Evolutionary conservation across 2,329 filamentous ascomycete genomes (phyloP), one percentile per base, ranked within the genome.

Genomic region (Diaporthe capsici): DNA sequence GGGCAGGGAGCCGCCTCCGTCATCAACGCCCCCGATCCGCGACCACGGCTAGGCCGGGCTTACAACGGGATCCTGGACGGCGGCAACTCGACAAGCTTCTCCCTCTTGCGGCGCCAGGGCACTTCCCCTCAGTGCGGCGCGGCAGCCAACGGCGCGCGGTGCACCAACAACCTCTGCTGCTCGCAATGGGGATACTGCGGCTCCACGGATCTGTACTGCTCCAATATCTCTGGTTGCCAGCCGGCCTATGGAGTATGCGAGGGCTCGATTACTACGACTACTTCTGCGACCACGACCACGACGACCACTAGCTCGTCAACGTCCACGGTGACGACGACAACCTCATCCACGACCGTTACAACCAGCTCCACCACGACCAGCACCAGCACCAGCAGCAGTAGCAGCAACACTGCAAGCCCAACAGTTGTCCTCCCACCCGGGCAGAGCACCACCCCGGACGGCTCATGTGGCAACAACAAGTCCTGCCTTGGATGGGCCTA

Each of bases 401-500:
- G 55, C 12, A 72, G 31, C 57, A 37, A 15, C n/a, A 63, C 60
- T 4, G 57, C 57, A n/a, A 71, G 67, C 37, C 47, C 67, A 9
- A 72, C 73, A 15, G 44, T 58, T 15, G 34, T 49, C 42, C 25
- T 75, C 6, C 73, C 73, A 31, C 68, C 73, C 0, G 73, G 68
- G 6, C 68, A 72, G 68, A 75, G 17, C 13, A n/a, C 55, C 17
- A 75, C 67, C 13, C 47, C 68, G 4, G 73, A 75, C 39, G 73
- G 73, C 6, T 57, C 67, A 17, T 75, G 73, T 39, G 73, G 73
- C n/a, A 72, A 57, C 20, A 55, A 55, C 15, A 72, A 72, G 22
- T 72, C 73, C 2, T 75, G 73, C 39, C 37, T 75, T 28, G 73
- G 68, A 2, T 75, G 67, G 73, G 10, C 37, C 4, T 44, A 17